Evolutionary conservation across 306 rosid genomes (phyloP).

Genomic region (Lotus japonicus): DNA sequence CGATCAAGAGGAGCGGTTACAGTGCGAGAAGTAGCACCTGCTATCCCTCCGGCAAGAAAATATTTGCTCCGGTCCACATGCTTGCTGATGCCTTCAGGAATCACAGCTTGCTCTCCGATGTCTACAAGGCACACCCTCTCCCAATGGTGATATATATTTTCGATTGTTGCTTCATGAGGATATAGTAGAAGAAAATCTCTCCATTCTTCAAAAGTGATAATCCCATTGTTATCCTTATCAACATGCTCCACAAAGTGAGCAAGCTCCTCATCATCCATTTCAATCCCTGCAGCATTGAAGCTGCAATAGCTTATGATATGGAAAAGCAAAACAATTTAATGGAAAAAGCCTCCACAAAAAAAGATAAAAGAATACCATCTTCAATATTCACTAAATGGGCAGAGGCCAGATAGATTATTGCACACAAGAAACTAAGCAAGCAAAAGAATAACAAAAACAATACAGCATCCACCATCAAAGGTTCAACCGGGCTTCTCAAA

Average conservation of each 20-base stretch:
- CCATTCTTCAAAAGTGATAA: constrained; percentile 53
- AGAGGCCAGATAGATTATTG: constrained; percentile 3
- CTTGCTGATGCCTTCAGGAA: constrained; percentile 54
- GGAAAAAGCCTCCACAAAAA: background rate
- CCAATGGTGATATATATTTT: constrained; percentile 50
- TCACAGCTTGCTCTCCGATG: constrained; percentile 50
- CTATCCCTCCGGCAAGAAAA: constrained; percentile 42
- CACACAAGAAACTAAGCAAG: background rate
- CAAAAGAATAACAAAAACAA: constrained; percentile 1
- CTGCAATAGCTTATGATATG: constrained; percentile 34
- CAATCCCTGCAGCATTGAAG: constrained; percentile 41
- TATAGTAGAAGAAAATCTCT: constrained; percentile 54
- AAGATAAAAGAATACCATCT: background rate
- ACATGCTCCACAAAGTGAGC: constrained; percentile 50
- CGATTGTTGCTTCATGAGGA: constrained; percentile 50
- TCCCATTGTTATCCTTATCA: constrained; percentile 48
- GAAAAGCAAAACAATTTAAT: background rate
- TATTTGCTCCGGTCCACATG: constrained; percentile 26
- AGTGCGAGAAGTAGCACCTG: constrained; percentile 48
- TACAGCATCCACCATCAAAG: background rate
- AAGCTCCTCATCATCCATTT: constrained; percentile 43
- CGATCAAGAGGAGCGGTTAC: constrained; percentile 55
- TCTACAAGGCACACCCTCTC: constrained; percentile 47
- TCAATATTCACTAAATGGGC: background rate
- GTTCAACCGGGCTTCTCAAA: background rate